These are phyloP conservation scores for Colletotrichum godetiae DNA, from an alignment of 2,329 filamentous ascomycete species.

Conservation along the genomic window DNA sequence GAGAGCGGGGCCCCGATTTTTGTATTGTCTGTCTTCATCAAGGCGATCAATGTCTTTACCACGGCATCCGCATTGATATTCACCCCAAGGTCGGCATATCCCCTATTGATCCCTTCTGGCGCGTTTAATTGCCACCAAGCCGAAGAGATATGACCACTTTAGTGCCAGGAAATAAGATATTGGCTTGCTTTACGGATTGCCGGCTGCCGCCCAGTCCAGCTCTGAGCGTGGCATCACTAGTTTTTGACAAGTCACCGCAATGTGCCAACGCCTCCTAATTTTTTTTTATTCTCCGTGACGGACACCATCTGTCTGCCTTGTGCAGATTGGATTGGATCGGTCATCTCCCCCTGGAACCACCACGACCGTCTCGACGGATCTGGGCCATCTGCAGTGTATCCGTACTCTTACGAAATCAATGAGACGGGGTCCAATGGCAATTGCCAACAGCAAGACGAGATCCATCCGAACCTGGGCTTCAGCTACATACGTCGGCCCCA, in stretches of 20 bases:
- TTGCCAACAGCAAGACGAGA: not conserved
- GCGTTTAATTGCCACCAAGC: not conserved
- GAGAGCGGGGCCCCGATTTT: constrained; percentile 15
- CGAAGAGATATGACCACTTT: constrained; percentile 9
- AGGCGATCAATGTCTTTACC: not conserved
- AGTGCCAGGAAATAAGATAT: constrained; percentile 20
- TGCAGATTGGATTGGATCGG: constrained; percentile 16
- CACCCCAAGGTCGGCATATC: not conserved
- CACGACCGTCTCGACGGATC: not conserved
- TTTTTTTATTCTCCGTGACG: constrained; percentile 20
- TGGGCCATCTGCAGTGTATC: not conserved
- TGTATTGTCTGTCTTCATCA: constrained; percentile 5
- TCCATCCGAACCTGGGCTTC: not conserved
- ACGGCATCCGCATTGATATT: too few species aligned
- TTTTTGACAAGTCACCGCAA: not conserved
- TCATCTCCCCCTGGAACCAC: constrained; percentile 28
- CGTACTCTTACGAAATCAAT: not conserved
- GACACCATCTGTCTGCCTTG: not conserved
- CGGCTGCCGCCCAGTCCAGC: not conserved
- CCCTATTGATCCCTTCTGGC: not conserved
- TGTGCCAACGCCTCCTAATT: constrained; percentile 7
- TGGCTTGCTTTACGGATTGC: not conserved
- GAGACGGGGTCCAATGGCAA: not conserved
- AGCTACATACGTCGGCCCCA: not conserved
- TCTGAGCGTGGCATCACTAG: constrained; percentile 1